Evolutionary conservation across 2,329 filamentous ascomycete genomes (phyloP).

Genomic region (Rutstroemia sydowiana): DNA sequence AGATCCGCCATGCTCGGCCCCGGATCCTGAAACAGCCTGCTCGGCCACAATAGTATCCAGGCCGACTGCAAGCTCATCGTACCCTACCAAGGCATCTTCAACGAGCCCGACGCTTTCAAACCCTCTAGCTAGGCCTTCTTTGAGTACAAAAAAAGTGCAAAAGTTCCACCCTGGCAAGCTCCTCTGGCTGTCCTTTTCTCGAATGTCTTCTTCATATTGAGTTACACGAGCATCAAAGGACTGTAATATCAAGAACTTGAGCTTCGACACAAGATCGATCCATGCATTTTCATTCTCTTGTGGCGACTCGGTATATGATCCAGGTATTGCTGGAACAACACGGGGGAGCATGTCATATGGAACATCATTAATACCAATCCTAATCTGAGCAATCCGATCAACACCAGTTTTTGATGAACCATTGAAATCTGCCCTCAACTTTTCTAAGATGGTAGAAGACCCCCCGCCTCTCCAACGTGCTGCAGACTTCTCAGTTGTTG

Average conservation of each 20-base stretch:
- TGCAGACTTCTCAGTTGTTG: conserved; percentile 56
- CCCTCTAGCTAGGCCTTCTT: conserved; percentile 85
- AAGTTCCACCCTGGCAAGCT: conserved; percentile 95
- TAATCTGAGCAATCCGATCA: conserved; percentile 79
- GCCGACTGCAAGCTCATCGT: conserved; percentile 86
- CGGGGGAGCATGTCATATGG: conserved; percentile 57
- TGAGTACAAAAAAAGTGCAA: conserved; percentile 96
- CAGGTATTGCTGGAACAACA: conserved; percentile 55
- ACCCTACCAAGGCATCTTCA: conserved; percentile 89
- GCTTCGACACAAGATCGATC: conserved; percentile 74
- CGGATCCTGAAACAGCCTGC: conserved; percentile 51
- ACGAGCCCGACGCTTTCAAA: conserved; percentile 95
- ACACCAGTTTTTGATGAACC: conserved; percentile 60
- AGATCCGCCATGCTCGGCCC: conserved; percentile 61
- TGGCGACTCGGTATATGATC: conserved; percentile 60
- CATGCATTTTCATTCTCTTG: conserved; percentile 77
- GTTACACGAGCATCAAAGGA: conserved; percentile 87
- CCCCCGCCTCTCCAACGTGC: conserved; percentile 72
- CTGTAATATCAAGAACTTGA: conserved; percentile 78
- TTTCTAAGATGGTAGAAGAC: conserved; percentile 79
- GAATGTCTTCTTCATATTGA: conserved; percentile 96
- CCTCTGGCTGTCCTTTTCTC: conserved; percentile 84
- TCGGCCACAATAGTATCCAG: conserved; percentile 77
- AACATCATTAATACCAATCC: conserved; percentile 64
- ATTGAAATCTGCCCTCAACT: conserved; percentile 86